Base-by-base conservation (phyloP, 176 grass and related monocot genomes). In the Avena sativa region DNA sequence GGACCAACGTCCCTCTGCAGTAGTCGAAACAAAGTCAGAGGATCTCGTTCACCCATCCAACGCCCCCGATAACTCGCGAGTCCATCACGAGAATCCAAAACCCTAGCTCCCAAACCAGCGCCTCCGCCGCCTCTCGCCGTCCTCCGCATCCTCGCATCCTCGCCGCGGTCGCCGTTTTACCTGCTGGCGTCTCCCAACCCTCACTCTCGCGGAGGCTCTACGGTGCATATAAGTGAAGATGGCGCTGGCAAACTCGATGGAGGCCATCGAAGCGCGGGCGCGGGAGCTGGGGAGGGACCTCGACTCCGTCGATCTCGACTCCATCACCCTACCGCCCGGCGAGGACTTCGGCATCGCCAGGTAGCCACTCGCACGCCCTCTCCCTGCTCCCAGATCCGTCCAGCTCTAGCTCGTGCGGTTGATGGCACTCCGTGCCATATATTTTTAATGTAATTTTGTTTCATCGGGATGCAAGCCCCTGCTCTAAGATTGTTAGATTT, bases 291-390 rank as follows among this genome's bases (percentile, higher is more conserved):
- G 88, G 6, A 79, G 95, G 28, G 95, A 91, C 79, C 88, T 95
- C 53, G 93, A 91, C 34, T 46, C 84, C 3, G 84, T 93, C 51
- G 91, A 95, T 84, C 49, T 92, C 19, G 95, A 95, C 57, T 80
- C 88, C 14, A 86, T 98, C 78, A 79, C 72, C 76, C 88, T 98
- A 55, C 95, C 91, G 14, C 87, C 86, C 12, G 91, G 86, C 9
- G 93, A 93, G 76, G 89, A 95, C 85, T 98, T 95, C 61, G 93
- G 86, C 12, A 93, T 98, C 65, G 74, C 75, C 72, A 98, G 91
- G 95, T 95, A 90, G 10, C 20, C 40, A 0, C 71, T 15, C 32
- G 7, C 73, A 0, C 44, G 10, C 2, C 26, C 81, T 51, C 51
- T 26, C 9, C 62, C 44, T 26, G 2, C 11, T 20, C 78, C 62